Conservation (phyloP, 768 basidiomycete genomes). For the Sporobolomyces phaffii region DNA sequence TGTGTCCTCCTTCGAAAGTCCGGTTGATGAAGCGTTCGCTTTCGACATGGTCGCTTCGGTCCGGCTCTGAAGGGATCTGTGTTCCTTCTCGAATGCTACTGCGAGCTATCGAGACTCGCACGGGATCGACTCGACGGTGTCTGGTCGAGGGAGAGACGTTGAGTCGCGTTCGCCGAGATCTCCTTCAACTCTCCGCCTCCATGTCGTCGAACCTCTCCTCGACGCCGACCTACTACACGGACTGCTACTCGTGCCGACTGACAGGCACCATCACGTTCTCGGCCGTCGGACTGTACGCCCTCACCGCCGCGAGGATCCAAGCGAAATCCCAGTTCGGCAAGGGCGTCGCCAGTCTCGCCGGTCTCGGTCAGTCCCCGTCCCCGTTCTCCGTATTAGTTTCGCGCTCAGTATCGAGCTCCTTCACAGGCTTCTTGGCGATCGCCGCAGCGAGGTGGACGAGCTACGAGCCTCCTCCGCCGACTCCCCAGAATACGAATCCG, state of each 20-base stretch:
- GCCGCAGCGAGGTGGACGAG: conserved; percentile 29
- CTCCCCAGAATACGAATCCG: no score
- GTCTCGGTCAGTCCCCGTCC: conserved; percentile 14
- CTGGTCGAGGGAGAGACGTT: not conserved
- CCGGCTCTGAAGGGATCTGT: not conserved
- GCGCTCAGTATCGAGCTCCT: not conserved
- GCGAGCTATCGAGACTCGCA: no score
- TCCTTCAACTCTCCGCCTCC: not conserved
- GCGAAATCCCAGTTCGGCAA: conserved; percentile 25
- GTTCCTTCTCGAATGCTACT: not conserved
- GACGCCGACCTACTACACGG: conserved; percentile 17
- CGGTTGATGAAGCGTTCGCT: conserved; percentile 6
- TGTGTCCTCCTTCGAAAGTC: conserved; percentile 48
- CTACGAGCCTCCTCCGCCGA: conserved; percentile 25
- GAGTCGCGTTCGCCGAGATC: no score
- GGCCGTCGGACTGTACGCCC: conserved; percentile 31
- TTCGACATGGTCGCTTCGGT: conserved; percentile 14
- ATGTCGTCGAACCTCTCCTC: conserved; percentile 16
- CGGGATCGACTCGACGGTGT: not conserved
- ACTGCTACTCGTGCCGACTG: conserved; percentile 35
- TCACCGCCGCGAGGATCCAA: conserved; percentile 1
- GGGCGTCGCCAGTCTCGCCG: conserved; percentile 17
- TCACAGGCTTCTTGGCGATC: conserved; percentile 28
- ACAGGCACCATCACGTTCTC: conserved; percentile 35
- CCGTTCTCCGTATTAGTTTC: not conserved